A percentile compares a stretch with the other conserved stretches of the same genome.
phyloP scores from a whole-genome alignment of 1,284 basidiomycete genomes.

The Laetiporus sulphureus region DNA sequence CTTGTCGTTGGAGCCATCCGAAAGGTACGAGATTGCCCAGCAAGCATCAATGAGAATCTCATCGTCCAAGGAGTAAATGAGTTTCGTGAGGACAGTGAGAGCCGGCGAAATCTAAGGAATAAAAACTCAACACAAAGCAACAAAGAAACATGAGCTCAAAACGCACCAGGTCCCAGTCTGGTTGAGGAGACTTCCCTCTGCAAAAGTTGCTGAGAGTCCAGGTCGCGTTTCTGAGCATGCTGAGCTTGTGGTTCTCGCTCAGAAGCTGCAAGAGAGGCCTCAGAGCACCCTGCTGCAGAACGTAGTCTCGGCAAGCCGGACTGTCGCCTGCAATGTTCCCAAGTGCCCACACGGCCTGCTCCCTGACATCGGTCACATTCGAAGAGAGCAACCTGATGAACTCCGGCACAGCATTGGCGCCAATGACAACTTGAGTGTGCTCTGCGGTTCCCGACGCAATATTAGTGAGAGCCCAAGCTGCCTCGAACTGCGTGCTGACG shows the following conservation, averaged over 20 bases:
- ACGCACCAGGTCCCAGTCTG: conserved; percentile 87
- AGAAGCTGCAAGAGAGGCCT: conserved; percentile 66
- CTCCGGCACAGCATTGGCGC: conserved; percentile 91
- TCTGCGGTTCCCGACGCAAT: conserved; percentile 99
- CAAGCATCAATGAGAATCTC: conserved; percentile 99
- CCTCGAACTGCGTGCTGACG: conserved; percentile 73
- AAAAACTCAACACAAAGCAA: too few relatives aligned
- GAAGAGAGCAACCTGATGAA: conserved; percentile 93
- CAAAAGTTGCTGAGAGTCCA: conserved; percentile 99
- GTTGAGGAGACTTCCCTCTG: conserved; percentile 93
- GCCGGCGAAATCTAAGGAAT: conserved; percentile 85
- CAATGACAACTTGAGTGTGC: conserved; percentile 98
- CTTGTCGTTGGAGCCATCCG: conserved; percentile 99
- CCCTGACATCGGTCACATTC: conserved; percentile 84
- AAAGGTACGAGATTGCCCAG: conserved; percentile 99
- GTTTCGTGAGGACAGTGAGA: conserved; percentile 91
- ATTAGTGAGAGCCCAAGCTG: conserved; percentile 99
- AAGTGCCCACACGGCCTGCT: conserved; percentile 96
- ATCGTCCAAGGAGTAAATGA: conserved; percentile 98
- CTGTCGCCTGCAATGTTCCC: conserved; percentile 97
- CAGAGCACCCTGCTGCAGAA: conserved; percentile 71
- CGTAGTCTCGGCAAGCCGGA: conserved; percentile 90
- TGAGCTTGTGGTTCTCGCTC: conserved; percentile 89
- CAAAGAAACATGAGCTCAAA: conserved; percentile 5
- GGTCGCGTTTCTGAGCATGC: conserved; percentile 95